Base-by-base conservation (phyloP, 306 rosid species). In the Rosa lucieae region DNA sequence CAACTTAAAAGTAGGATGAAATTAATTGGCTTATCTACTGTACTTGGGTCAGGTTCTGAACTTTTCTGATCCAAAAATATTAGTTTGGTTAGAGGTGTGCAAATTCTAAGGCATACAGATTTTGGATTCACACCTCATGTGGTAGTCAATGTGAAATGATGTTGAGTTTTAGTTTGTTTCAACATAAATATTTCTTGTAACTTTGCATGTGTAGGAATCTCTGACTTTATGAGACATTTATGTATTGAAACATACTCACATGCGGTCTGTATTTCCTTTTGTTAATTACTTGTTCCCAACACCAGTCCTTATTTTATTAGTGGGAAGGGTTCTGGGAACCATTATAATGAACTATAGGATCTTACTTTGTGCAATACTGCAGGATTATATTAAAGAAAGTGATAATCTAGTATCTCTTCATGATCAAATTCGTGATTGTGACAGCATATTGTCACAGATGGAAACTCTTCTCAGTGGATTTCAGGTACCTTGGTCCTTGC, bases 361-460 rank as follows among this genome's bases (percentile, higher is more conserved):
- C 66, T 83, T 47, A 11, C 53, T 63, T 53, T 55, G 69, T 81
- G 51, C 29, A 70, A 85, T 39, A 21, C 75, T 80, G 86, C 96
- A 95, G 99, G 98, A 92, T 80, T 95, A 95, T 73, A 92, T 95
- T 21, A 88, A 88, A 74, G 98, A 95, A 85, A 95, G 99, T 63
- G 99, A 95, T 88, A 90, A 95, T 84, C 88, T 95, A 80, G 98
- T 95, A 66, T 95, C 98, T 47, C 98, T 95, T 80, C 99, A 93
- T 71, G 97, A 95, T 83, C 98, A 95, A 86, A 95, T 95, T 88
- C 94, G 86, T 79, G 99, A 95, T 78, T 95, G 99, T 63, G 99
- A 95, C 79, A 86, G 89, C 85, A 93, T 95, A 81, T 91, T 95
- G 90, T 92, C 97, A 73, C 98, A 92, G 84, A 95, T 95, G 98